Evolutionary conservation across 371 early-diverging fungal genomes (phyloP), one percentile per base, ranked within the genome.

Genomic region (Rhizopus stolonifer): DNA sequence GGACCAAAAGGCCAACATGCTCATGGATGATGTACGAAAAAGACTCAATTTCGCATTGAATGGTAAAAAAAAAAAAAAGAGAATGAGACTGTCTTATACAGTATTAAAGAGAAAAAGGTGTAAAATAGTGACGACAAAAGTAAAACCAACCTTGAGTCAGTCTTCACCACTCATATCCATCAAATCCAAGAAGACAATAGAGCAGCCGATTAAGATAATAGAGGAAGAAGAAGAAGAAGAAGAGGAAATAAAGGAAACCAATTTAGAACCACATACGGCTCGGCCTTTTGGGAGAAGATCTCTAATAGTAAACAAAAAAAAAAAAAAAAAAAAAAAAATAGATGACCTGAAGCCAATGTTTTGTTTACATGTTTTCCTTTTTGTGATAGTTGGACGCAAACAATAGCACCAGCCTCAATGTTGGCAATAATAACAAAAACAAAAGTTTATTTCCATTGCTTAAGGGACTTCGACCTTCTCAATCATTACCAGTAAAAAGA

Each of bases 181-280:
- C 40, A 38, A 24, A 31, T 14, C 36, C 9, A 36, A 36, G 13
- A 36, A 36, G 36, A 48, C 19, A 50, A 10, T 22, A 29, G 18
- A 17, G 7, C 8, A 10, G 7, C 5, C 24, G n/a, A 26, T 15
- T 19, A 15, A 26, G 36, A 55, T 46, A 43, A 39, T 52, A 44
- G 42, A 58, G 40, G 40, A 64, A 43, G 38, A 60, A 6, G 45
- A 69, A 47, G 70, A 65, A 23, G 56, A 64, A n/a, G 67, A 56
- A 0, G 49, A 38, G 8, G 50, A 48, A 22, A 39, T 36, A 34
- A 18, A 49, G 21, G 17, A n/a, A 26, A 25, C 11, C 18, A 42
- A 21, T 29, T 0, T 25, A 46, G 23, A 36, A 14, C 23, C 49
- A 31, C 31, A n/a, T 23, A 23, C 29, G 4, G 24, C 31, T 34